phyloP scores from a whole-genome alignment of 352 stramenopile genomes.

The Phytophthora pini region DNA sequence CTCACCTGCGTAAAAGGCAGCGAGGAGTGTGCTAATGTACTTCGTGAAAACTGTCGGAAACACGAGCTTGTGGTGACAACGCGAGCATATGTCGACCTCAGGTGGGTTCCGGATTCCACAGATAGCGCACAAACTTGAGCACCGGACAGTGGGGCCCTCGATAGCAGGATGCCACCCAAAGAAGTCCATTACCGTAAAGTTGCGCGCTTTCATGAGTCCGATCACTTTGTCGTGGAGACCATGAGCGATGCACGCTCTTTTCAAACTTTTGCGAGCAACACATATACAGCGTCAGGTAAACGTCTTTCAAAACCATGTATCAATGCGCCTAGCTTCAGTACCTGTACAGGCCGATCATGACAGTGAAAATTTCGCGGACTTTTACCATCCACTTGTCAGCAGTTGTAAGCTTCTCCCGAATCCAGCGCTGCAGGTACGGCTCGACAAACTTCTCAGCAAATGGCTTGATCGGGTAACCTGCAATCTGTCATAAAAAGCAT shows the following conservation, averaged over 20 bases:
- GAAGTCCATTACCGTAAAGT: slow-evolving; percentile 76
- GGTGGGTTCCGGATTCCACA: slow-evolving; percentile 80
- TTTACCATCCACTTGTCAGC: slow-evolving; percentile 55
- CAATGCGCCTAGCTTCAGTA: slow-evolving; percentile 21
- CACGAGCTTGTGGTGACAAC: slow-evolving; percentile 64
- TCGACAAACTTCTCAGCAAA: slow-evolving; percentile 84
- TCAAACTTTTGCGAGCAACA: slow-evolving; percentile 43
- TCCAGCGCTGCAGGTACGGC: slow-evolving; percentile 80
- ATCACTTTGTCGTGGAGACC: slow-evolving; percentile 58
- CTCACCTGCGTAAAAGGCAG: slow-evolving; percentile 79
- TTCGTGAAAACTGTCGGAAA: slow-evolving; percentile 84
- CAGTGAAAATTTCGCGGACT: slow-evolving; percentile 78
- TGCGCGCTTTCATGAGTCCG: slow-evolving; percentile 61
- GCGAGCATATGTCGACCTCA: slow-evolving; percentile 57
- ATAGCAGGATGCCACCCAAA: slow-evolving; percentile 84
- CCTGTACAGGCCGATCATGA: slow-evolving; percentile 83
- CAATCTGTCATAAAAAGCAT: slow-evolving; percentile 46
- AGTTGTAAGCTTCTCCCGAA: slow-evolving; percentile 71
- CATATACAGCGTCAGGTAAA: slow-evolving; percentile 1
- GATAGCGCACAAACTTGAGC: slow-evolving; percentile 73
- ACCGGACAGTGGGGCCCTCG: slow-evolving; percentile 73
- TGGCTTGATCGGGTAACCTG: slow-evolving; percentile 81
- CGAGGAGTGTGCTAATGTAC: slow-evolving; percentile 74
- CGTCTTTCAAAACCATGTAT: background rate
- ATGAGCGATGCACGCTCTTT: slow-evolving; percentile 69